Conservation (phyloP, 257 asterid genomes). For the Solanum chaucha region DNA sequence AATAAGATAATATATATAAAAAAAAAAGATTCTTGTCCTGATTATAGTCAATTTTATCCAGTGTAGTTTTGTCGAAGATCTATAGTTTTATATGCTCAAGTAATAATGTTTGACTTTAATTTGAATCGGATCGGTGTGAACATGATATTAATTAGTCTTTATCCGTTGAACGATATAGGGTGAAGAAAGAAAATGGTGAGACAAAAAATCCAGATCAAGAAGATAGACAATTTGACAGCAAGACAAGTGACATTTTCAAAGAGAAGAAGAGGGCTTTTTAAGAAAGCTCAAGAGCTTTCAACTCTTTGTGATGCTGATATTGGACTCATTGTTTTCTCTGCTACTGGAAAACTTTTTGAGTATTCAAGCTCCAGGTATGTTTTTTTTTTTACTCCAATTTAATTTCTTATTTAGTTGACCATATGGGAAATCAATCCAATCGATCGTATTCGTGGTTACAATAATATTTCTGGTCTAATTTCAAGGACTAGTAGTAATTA, state of each 20-base stretch:
- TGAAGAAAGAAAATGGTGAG: slow-evolving; percentile 44
- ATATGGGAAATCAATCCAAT: background rate
- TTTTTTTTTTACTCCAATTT: background rate
- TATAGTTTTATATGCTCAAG: background rate
- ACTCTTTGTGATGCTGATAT: slow-evolving; percentile 77
- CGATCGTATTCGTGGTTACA: background rate
- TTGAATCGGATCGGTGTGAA: background rate
- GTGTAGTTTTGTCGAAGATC: background rate
- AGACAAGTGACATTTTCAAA: slow-evolving; percentile 78
- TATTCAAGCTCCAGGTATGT: slow-evolving; percentile 51
- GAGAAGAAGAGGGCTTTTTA: slow-evolving; percentile 86
- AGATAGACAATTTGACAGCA: slow-evolving; percentile 64
- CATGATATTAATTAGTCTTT: background rate
- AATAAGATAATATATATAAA: background rate
- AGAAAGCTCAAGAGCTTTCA: slow-evolving; percentile 73
- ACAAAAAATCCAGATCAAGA: slow-evolving; percentile 70
- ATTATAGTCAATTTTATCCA: background rate
- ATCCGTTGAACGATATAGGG: background rate
- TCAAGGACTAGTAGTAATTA: background rate
- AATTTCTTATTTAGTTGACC: background rate
- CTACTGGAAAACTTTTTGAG: slow-evolving; percentile 66
- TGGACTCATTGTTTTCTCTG: slow-evolving; percentile 76
- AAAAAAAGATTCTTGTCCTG: background rate
- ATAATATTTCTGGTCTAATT: background rate
- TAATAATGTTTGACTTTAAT: background rate